These are phyloP conservation scores for Calonectria naviculata DNA, from an alignment of 2,329 filamentous ascomycete species.

Conservation along the genomic window DNA sequence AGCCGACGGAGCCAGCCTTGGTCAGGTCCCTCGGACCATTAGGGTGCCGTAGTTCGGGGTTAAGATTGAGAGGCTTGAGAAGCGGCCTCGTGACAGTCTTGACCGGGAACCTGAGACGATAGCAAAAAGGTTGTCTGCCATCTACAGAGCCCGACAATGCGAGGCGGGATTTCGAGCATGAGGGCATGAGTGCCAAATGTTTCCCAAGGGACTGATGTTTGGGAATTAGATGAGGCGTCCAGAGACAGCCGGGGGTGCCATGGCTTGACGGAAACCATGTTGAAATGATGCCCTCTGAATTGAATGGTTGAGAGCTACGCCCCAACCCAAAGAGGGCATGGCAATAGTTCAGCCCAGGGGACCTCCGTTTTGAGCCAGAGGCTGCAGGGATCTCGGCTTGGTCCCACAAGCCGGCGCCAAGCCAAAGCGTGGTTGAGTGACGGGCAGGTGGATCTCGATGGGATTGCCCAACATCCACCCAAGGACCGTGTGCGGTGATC, in stretches of 20 bases:
- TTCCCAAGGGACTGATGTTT: neutral
- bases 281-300: neutral
- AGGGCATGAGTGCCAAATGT: neutral
- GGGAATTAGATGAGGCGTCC: neutral
- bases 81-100: neutral
- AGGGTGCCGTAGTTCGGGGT: neutral
- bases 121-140: neutral
- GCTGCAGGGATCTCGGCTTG: constrained; percentile 31
- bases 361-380: constrained; percentile 15
- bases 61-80: neutral
- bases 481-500: constrained; percentile 39
- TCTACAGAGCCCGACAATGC: neutral
- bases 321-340: neutral
- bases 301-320: neutral
- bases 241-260: neutral
- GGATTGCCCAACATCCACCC: constrained; percentile 32
- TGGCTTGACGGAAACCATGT: neutral
- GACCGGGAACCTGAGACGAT: constrained; percentile 1
- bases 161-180: neutral
- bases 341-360: neutral
- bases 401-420: constrained; percentile 38
- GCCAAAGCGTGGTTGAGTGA: constrained; percentile 34
- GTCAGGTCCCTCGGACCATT: constrained; percentile 18
- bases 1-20: constrained; percentile 27
- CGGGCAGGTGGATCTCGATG: constrained; percentile 40